Conservation (phyloP, 208 protist species). For the Balamuthia mandrillaris region DNA sequence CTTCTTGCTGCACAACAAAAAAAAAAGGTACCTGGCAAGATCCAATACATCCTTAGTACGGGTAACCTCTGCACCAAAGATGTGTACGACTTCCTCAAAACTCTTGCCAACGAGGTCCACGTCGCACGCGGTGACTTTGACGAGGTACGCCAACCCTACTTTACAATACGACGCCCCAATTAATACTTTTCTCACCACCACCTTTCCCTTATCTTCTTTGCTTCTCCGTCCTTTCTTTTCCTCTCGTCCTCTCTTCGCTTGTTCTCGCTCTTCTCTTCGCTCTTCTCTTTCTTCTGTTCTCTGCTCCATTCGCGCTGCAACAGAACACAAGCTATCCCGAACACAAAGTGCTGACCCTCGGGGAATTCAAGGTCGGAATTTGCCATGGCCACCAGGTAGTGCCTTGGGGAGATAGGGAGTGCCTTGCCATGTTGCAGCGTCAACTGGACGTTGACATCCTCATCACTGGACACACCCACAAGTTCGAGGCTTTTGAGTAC, state of each 20-base stretch:
- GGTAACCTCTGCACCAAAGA: slow-evolving; percentile 94
- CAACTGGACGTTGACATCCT: slow-evolving; percentile 97
- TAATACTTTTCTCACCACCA: too few relatives aligned
- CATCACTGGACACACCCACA: slow-evolving; percentile 91
- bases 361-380: slow-evolving; percentile 94
- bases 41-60: slow-evolving; percentile 95
- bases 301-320: too few relatives aligned
- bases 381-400: slow-evolving; percentile 95
- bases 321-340: slow-evolving; percentile 75
- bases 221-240: too few relatives aligned
- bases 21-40: slow-evolving; percentile 90
- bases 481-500: slow-evolving; percentile 83
- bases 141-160: slow-evolving; percentile 71
- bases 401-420: slow-evolving; percentile 88
- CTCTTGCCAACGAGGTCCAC: slow-evolving; percentile 90
- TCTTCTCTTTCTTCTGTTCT: too few relatives aligned
- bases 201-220: too few relatives aligned
- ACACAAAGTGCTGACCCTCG: slow-evolving; percentile 86
- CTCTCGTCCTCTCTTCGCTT: too few relatives aligned
- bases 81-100: slow-evolving; percentile 91
- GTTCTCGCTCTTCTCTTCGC: too few relatives aligned
- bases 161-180: too few relatives aligned
- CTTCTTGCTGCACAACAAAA: neutral
- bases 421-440: slow-evolving; percentile 88
- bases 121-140: slow-evolving; percentile 96